Percentiles rank a stretch among this genome's conserved stretches.
phyloP scores from a whole-genome alignment of 768 basidiomycete genomes.

The Lactifluus hygrophoroides region DNA sequence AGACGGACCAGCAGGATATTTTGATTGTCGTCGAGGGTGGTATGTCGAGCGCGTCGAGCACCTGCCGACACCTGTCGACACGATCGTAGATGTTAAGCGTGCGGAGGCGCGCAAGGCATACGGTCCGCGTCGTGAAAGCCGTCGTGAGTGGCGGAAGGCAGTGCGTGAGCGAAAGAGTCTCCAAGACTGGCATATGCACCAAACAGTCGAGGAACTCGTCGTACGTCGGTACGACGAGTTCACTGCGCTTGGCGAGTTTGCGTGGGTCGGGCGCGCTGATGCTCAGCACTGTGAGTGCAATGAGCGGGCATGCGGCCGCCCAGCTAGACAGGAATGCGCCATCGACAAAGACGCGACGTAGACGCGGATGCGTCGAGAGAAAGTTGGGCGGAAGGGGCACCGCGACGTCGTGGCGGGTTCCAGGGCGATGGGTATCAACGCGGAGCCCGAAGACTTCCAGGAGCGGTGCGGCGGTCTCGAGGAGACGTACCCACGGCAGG shows the following conservation, averaged over 20 bases:
- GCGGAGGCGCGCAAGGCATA: neutral
- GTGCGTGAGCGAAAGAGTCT: neutral
- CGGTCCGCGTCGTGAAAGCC: neutral
- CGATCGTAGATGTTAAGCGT: neutral
- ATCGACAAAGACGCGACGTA: neutral
- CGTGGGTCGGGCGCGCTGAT: constrained; percentile 1
- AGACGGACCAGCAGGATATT: constrained; percentile 8
- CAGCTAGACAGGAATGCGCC: constrained; percentile 1
- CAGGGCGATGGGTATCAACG: neutral
- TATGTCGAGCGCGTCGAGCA: constrained; percentile 3
- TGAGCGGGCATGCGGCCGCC: neutral
- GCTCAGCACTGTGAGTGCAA: neutral
- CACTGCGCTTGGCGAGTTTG: neutral
- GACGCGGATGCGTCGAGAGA: constrained; percentile 6
- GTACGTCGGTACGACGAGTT: neutral
- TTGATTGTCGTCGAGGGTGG: neutral
- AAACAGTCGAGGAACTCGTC: constrained; percentile 6
- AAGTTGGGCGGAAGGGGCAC: constrained; percentile 2
- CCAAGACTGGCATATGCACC: constrained; percentile 2
- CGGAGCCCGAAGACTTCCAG: neutral
- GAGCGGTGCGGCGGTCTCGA: constrained; percentile 3
- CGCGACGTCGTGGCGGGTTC: neutral
- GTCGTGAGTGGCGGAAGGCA: constrained; percentile 5
- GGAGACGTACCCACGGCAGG: neutral
- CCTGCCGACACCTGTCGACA: constrained; percentile 9